A percentile compares a stretch with the other conserved stretches of the same genome.
Evolutionary conservation across 805 yeast genomes (phyloP).

Genomic region (Saturnispora gosingensis): DNA sequence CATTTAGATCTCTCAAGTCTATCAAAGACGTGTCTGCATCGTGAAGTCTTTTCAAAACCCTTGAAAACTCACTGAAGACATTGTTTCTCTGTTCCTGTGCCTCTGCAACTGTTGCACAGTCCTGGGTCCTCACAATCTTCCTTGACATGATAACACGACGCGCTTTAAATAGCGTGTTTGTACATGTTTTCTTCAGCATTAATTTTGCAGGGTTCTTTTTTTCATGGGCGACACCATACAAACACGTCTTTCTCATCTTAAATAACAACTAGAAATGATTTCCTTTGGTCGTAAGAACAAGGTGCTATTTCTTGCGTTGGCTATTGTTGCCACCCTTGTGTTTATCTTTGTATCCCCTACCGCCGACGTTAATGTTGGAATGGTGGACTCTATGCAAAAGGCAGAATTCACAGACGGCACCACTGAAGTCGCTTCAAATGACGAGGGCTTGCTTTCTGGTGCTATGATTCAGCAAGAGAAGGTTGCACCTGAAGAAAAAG

Average conservation of each 20-base stretch:
- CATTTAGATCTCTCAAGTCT: constrained; percentile 67
- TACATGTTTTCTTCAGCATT: neutral
- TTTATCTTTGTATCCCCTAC: neutral
- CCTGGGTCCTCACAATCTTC: constrained; percentile 27
- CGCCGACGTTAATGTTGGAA: neutral
- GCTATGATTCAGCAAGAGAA: constrained; percentile 13
- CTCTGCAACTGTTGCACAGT: constrained; percentile 35
- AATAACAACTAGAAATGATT: constrained; percentile 6
- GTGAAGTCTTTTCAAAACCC: constrained; percentile 50
- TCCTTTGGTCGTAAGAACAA: constrained; percentile 11
- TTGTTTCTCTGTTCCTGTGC: constrained; percentile 65
- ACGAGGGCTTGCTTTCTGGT: constrained; percentile 11
- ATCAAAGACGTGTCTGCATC: constrained; percentile 49
- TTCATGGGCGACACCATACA: neutral
- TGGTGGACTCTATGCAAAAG: constrained; percentile 2
- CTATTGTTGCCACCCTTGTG: constrained; percentile 4
- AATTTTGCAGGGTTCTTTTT: neutral
- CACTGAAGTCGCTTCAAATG: constrained; percentile 4
- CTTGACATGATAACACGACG: neutral
- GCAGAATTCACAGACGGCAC: constrained; percentile 9
- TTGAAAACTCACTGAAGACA: constrained; percentile 54
- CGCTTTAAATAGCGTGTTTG: neutral
- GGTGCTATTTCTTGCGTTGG: constrained; percentile 9
- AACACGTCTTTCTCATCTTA: neutral
- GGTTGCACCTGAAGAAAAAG: constrained; percentile 8